Evolutionary conservation across 257 asterid species (phyloP).

Genomic region (Ligustrum vulgare): DNA sequence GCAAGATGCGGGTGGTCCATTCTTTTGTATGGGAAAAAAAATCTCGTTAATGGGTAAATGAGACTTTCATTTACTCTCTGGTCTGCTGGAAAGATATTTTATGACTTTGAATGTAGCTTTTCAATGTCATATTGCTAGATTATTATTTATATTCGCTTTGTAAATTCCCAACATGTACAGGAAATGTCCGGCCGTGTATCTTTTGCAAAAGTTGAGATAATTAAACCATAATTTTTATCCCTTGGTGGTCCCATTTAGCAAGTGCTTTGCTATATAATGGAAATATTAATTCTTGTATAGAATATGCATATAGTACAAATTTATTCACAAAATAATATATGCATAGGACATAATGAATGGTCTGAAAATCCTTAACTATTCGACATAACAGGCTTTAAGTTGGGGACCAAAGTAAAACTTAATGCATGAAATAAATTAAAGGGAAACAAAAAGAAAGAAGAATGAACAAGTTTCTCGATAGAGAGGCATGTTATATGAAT

Average conservation of each 20-base stretch:
- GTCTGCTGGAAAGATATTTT: not conserved
- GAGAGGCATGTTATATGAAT: conserved; percentile 25
- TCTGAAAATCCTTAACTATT: conserved; percentile 28
- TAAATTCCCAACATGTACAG: not conserved
- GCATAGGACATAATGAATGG: conserved; percentile 26
- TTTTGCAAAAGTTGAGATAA: not conserved
- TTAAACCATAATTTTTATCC: not conserved
- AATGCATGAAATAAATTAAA: conserved; percentile 1
- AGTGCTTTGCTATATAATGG: conserved; percentile 6
- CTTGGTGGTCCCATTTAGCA: conserved; percentile 39
- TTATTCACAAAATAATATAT: not conserved
- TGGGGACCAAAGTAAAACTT: conserved; percentile 42
- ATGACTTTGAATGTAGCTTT: not conserved
- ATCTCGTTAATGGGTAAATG: not conserved
- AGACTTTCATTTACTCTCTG: not conserved
- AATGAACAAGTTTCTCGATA: not conserved
- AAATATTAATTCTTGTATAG: not conserved
- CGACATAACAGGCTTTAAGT: conserved; percentile 22
- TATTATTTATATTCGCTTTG: not conserved
- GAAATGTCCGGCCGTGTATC: not conserved
- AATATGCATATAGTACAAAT: not conserved
- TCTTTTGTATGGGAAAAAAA: not conserved
- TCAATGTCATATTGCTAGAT: not conserved
- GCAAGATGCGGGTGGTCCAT: not conserved
- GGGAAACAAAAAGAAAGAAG: not conserved